phyloP scores from a whole-genome alignment of 1,284 basidiomycete genomes.

The Fomes fomentarius region DNA sequence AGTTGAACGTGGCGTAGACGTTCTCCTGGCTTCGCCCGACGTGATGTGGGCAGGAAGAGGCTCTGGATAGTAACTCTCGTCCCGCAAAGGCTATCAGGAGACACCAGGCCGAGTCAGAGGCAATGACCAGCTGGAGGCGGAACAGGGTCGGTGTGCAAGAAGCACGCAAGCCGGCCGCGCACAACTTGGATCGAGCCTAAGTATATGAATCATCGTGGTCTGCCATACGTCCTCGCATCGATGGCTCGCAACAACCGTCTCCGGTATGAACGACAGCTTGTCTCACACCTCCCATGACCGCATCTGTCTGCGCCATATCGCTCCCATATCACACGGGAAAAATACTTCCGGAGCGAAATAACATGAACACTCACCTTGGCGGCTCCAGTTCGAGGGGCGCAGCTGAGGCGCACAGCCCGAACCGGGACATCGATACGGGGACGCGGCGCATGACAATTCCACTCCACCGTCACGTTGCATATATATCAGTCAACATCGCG shows the following conservation, averaged over 20 bases:
- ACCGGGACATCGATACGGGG: conserved; percentile 20
- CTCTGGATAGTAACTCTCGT: conserved; percentile 13
- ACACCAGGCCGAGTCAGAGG: conserved; percentile 15
- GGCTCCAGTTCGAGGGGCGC: conserved; percentile 5
- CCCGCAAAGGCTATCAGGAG: conserved; percentile 11
- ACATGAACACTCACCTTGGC: conserved; percentile 22
- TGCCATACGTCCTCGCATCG: conserved; percentile 10
- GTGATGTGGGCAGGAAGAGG: conserved; percentile 16
- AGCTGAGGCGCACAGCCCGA: conserved; percentile 23
- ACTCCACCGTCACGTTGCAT: conserved; percentile 4
- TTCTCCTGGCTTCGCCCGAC: conserved; percentile 12
- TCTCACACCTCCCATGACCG: conserved; percentile 13
- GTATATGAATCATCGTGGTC: conserved; percentile 7
- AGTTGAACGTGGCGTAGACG: conserved; percentile 18
- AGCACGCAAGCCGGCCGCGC: conserved; percentile 11
- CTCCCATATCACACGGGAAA: conserved; percentile 18
- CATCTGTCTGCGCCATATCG: conserved; percentile 4
- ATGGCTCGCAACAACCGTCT: conserved; percentile 7
- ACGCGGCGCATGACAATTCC: conserved; percentile 12
- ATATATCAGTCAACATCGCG: conserved; percentile 7
- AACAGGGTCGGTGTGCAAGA: conserved; percentile 9
- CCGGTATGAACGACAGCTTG: conserved; percentile 17
- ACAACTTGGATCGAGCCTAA: conserved; percentile 8
- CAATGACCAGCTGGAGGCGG: conserved; percentile 11
- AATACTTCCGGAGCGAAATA: conserved; percentile 11